Percentiles rank a stretch among this genome's conserved stretches.
Conservation (phyloP, 805 yeast genomes). For the Metschnikowia gelsemii region DNA sequence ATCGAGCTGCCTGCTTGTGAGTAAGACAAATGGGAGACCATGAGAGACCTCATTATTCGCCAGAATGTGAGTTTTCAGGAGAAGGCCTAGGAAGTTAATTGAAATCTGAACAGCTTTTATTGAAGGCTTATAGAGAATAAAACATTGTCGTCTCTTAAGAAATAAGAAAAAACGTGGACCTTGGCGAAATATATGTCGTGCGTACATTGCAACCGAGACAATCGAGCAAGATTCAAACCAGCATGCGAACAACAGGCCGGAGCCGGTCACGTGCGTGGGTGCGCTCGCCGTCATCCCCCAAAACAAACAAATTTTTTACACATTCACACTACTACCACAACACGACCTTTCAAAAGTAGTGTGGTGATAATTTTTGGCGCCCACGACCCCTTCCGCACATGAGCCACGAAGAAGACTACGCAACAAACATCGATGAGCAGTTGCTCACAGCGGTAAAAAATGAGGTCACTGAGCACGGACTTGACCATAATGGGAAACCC, state of each 20-base stretch:
- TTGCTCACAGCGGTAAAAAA: constrained; percentile 38
- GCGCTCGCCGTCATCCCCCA: not conserved
- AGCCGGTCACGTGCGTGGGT: constrained; percentile 1
- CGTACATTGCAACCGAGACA: too few relatives aligned
- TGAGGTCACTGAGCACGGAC: constrained; percentile 24
- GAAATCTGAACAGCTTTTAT: not conserved
- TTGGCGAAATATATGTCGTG: too few relatives aligned
- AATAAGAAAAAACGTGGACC: too few relatives aligned
- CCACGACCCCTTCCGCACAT: constrained; percentile 21
- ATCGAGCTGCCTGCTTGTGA: too few relatives aligned
- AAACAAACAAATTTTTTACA: constrained; percentile 16
- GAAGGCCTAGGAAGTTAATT: not conserved
- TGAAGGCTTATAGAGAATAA: not conserved
- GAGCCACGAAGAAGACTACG: constrained; percentile 30
- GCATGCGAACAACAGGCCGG: too few relatives aligned
- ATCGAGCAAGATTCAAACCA: too few relatives aligned
- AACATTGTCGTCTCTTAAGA: not conserved
- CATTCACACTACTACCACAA: constrained; percentile 26
- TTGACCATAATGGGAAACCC: constrained; percentile 28
- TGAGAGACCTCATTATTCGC: too few relatives aligned
- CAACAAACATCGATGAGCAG: constrained; percentile 44
- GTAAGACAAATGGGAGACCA: too few relatives aligned
- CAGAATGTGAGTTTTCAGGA: too few relatives aligned
- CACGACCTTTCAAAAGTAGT: constrained; percentile 21
- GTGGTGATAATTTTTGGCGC: constrained; percentile 13